These are phyloP conservation scores for Basipetospora sp. DNA, from an alignment of 2,329 filamentous ascomycete genomes.

Conservation along the genomic window DNA sequence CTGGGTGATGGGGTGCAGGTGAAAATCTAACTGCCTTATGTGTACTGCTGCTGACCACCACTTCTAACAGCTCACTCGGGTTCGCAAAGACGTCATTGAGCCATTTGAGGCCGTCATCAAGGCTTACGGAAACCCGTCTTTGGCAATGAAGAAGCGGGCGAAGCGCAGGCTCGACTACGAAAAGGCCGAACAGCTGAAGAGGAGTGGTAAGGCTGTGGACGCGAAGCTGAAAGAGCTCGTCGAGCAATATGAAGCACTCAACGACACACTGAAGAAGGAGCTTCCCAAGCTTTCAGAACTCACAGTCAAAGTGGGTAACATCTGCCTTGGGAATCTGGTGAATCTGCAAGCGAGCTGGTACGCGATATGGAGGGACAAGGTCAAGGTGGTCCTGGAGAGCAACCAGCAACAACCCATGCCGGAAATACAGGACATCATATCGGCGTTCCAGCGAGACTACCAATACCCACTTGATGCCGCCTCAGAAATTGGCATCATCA, in stretches of 20 bases:
- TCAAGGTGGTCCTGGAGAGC: constrained; percentile 58
- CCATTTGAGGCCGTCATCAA: constrained; percentile 68
- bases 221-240: constrained; percentile 71
- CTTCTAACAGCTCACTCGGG: constrained; percentile 40
- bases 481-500: constrained; percentile 60
- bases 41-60: no score
- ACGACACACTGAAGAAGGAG: constrained; percentile 85
- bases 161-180: constrained; percentile 87
- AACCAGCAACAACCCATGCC: constrained; percentile 35
- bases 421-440: constrained; percentile 58
- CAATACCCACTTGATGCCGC: constrained; percentile 60
- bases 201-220: constrained; percentile 72
- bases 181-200: constrained; percentile 61
- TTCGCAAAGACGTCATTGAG: constrained; percentile 71
- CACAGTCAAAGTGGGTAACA: constrained; percentile 71
- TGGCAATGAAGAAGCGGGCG: constrained; percentile 85
- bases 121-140: constrained; percentile 67
- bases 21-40: no score
- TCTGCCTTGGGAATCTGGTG: constrained; percentile 70
- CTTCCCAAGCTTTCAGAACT: constrained; percentile 68
- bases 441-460: constrained; percentile 66
- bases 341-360: constrained; percentile 76
- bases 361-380: constrained; percentile 67
- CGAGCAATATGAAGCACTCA: constrained; percentile 80
- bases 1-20: no score